A percentile compares a stretch with the other conserved stretches of the same genome.
phyloP scores from a whole-genome alignment of 1,284 basidiomycete species.

The Mixia osmundae region DNA sequence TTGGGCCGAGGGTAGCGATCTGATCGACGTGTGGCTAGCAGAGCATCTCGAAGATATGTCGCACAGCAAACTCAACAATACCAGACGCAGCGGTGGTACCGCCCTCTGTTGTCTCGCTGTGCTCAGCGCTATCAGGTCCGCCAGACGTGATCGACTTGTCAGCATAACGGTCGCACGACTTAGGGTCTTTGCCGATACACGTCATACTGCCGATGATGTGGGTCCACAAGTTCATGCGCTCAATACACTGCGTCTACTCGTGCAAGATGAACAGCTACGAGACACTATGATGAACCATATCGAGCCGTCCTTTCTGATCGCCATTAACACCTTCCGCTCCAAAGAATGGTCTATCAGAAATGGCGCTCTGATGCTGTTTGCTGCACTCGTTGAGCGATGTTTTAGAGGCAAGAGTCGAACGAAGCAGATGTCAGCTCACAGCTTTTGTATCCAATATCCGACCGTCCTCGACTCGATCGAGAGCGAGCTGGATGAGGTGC shows the following conservation, averaged over 20 bases:
- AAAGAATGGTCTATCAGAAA: constrained; percentile 9
- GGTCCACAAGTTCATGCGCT: constrained; percentile 5
- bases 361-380: constrained; percentile 6
- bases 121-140: no score
- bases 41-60: no score
- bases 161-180: no score
- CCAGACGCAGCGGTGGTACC: no score
- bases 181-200: no score
- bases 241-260: constrained; percentile 5
- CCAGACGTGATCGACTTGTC: no score
- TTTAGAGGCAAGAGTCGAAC: constrained; percentile 4
- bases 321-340: constrained; percentile 5
- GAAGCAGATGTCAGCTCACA: constrained; percentile 1
- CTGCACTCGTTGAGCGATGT: constrained; percentile 5
- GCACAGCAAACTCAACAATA: no score
- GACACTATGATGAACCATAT: constrained; percentile 2
- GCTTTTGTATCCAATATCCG: constrained; percentile 4
- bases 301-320: constrained; percentile 2
- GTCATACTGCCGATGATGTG: no score
- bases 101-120: no score
- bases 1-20: no score
- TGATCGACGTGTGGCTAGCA: no score
- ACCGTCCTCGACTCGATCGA: neutral
- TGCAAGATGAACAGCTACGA: constrained; percentile 5
- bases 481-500: neutral